Conservation (phyloP, 1,139 yeast species). For the Eremothecium coryli region DNA sequence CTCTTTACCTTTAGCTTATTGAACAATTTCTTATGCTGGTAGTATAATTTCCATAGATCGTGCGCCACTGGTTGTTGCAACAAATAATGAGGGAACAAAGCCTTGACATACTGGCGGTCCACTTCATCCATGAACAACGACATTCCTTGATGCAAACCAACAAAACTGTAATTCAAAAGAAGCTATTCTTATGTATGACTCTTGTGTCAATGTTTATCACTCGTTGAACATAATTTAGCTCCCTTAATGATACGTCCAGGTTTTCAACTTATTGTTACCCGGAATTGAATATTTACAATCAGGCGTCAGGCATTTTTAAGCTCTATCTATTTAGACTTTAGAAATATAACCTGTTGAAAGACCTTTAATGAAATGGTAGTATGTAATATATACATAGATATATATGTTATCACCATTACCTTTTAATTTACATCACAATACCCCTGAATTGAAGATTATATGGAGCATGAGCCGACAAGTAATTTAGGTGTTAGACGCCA, state of each 20-base stretch:
- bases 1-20: slow-evolving; percentile 19
- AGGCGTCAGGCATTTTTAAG: neutral
- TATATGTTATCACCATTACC: too few relatives aligned
- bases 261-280: slow-evolving; percentile 1
- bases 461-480: too few relatives aligned
- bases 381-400: slow-evolving; percentile 4
- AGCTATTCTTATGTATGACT: neutral
- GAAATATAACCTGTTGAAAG: slow-evolving; percentile 6
- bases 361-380: slow-evolving; percentile 3
- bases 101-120: slow-evolving; percentile 21
- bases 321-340: too few relatives aligned
- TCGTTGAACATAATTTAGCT: neutral
- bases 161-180: neutral
- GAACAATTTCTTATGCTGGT: slow-evolving; percentile 23
- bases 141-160: slow-evolving; percentile 2
- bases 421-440: too few relatives aligned
- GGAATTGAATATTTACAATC: neutral
- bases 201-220: slow-evolving; percentile 2
- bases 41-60: slow-evolving; percentile 22
- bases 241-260: neutral
- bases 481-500: too few relatives aligned
- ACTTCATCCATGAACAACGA: slow-evolving; percentile 17
- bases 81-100: slow-evolving; percentile 26
- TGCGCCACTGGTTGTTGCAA: slow-evolving; percentile 29
- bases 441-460: too few relatives aligned